A percentile compares a stretch with the other conserved stretches of the same genome.
Evolutionary conservation across 345 rosid species (phyloP).

Genomic region (Triadica sebifera): DNA sequence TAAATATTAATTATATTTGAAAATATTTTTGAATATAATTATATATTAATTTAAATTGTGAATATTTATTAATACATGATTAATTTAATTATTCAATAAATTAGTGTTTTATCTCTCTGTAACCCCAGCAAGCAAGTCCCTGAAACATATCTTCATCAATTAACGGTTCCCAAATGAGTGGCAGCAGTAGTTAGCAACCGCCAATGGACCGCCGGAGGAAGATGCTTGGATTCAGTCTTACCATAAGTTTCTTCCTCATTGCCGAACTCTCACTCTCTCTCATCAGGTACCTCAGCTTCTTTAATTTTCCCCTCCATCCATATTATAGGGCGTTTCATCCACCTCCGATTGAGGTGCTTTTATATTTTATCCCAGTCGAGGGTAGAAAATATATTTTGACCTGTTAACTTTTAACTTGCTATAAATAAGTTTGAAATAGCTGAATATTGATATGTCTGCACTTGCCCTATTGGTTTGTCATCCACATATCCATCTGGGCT

Average conservation of each 20-base stretch:
- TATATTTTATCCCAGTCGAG: background rate
- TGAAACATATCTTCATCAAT: background rate
- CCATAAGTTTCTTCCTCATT: conserved; percentile 48
- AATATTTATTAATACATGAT: too few species aligned
- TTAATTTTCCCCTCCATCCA: background rate
- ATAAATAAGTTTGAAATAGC: background rate
- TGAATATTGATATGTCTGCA: too few species aligned
- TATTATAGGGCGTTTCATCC: too few species aligned
- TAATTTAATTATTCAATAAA: too few species aligned
- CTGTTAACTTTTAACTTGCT: background rate
- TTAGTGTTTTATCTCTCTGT: too few species aligned
- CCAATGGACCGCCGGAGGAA: conserved; percentile 34
- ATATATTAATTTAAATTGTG: too few species aligned
- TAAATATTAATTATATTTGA: too few species aligned
- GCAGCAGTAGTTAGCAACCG: conserved; percentile 18
- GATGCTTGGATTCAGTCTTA: conserved; percentile 62
- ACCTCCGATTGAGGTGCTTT: background rate
- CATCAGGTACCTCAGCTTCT: conserved; percentile 38
- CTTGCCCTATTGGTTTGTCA: too few species aligned
- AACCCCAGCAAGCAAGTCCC: conserved; percentile 1
- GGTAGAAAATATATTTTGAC: background rate
- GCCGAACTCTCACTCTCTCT: conserved; percentile 49
- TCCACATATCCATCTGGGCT: too few species aligned
- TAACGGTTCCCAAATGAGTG: conserved; percentile 21
- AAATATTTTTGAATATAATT: too few species aligned